Percentiles rank a stretch among this genome's conserved stretches.
Conservation (phyloP, 345 rosid species). For the Hypericum androsaemum region DNA sequence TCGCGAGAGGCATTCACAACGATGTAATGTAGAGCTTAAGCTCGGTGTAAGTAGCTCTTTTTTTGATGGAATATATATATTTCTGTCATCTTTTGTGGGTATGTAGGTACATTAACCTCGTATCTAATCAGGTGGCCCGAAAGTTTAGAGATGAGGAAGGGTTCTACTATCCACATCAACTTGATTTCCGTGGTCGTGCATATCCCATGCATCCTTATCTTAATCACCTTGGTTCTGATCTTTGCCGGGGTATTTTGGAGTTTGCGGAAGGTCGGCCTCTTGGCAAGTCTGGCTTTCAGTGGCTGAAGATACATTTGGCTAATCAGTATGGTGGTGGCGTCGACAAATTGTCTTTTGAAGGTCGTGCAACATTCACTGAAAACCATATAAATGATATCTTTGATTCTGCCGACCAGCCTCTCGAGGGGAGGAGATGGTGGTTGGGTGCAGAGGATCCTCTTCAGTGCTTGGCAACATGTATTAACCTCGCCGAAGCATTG, state of each 20-base stretch:
- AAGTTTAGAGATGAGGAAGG: constrained; percentile 91
- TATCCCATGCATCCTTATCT: constrained; percentile 97
- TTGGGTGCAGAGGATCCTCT: constrained; percentile 93
- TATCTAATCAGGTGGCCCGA: constrained; percentile 70
- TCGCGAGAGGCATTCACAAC: constrained; percentile 83
- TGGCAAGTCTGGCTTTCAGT: constrained; percentile 69
- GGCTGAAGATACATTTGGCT: constrained; percentile 98
- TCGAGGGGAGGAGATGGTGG: constrained; percentile 97
- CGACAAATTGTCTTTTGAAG: constrained; percentile 77
- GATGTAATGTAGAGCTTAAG: constrained; percentile 87
- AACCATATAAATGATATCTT: constrained; percentile 75
- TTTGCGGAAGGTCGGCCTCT: constrained; percentile 89
- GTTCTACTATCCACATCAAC: constrained; percentile 89
- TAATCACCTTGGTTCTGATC: constrained; percentile 97
- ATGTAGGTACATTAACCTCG: constrained; percentile 14
- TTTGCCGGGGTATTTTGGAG: constrained; percentile 93
- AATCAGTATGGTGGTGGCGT: constrained; percentile 91
- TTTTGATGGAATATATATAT: constrained; percentile 4
- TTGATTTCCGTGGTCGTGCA: constrained; percentile 98
- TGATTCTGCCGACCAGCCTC: constrained; percentile 90
- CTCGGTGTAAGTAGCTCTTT: constrained; percentile 62
- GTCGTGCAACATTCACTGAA: constrained; percentile 73
- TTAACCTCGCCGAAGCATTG: constrained; percentile 80
- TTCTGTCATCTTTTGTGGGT: constrained; percentile 9
- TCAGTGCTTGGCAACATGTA: constrained; percentile 88